phyloP scores from a whole-genome alignment of 257 asterid genomes.

The Solanum peruvianum region DNA sequence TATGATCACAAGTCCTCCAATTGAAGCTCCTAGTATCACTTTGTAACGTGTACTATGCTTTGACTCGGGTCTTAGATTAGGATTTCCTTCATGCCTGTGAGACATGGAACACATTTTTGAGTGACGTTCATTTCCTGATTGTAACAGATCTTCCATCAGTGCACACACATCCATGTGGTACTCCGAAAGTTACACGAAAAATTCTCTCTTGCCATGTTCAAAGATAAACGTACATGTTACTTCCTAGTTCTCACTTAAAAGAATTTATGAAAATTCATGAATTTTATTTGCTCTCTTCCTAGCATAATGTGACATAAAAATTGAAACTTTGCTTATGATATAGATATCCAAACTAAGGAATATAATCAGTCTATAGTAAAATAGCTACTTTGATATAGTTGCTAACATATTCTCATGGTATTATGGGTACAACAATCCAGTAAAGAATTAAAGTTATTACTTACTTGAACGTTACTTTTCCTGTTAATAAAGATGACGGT shows the following conservation, averaged over 20 bases:
- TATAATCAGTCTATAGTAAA: neutral
- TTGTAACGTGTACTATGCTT: constrained; percentile 25
- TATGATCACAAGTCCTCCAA: constrained; percentile 48
- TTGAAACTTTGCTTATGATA: neutral
- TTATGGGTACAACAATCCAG: neutral
- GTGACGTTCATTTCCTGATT: neutral
- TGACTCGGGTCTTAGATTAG: constrained; percentile 34
- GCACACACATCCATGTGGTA: neutral
- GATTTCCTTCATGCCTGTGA: constrained; percentile 71
- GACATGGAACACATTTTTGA: neutral
- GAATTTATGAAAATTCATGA: neutral
- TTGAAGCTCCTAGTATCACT: constrained; percentile 39
- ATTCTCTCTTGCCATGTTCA: neutral
- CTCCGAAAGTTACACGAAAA: neutral
- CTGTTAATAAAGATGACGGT: constrained; percentile 51
- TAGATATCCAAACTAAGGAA: neutral
- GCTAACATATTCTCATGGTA: neutral
- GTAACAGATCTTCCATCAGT: neutral
- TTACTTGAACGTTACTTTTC: constrained; percentile 63
- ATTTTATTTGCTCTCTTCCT: neutral
- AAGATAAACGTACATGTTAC: neutral
- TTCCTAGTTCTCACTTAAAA: neutral
- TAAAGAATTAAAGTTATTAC: constrained; percentile 2
- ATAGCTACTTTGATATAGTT: neutral
- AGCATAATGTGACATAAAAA: neutral